A percentile compares a stretch with the other conserved stretches of the same genome.
Conservation (phyloP, 768 basidiomycete species). For the Auriscalpium vulgare region DNA sequence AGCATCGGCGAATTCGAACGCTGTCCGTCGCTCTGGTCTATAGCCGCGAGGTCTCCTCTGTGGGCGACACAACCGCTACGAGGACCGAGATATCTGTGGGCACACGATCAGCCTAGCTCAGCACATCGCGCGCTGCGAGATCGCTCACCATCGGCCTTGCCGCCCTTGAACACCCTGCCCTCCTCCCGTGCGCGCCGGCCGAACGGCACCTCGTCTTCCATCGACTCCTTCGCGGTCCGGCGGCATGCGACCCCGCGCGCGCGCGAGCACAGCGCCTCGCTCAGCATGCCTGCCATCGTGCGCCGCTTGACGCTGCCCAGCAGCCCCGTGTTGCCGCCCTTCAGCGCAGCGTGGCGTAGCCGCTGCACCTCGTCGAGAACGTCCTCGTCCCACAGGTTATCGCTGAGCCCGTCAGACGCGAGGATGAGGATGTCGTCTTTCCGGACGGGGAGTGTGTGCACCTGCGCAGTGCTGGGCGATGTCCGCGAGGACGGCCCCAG, state of each 20-base stretch:
- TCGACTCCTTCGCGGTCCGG: background rate
- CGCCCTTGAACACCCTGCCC: conserved; percentile 66
- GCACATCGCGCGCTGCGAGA: background rate
- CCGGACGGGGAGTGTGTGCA: conserved; percentile 60
- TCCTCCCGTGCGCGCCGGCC: conserved; percentile 69
- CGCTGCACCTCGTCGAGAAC: conserved; percentile 72
- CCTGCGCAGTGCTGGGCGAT: conserved; percentile 58
- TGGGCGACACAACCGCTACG: conserved; percentile 55
- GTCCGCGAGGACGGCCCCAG: conserved; percentile 57
- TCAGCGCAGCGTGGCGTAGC: conserved; percentile 32
- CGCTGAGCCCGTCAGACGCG: conserved; percentile 73
- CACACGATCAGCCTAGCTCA: background rate
- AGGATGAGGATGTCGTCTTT: conserved; percentile 74
- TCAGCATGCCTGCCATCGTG: conserved; percentile 61
- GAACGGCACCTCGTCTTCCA: conserved; percentile 65
- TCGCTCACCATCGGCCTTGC: conserved; percentile 74
- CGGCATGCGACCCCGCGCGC: conserved; percentile 46
- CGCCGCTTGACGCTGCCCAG: conserved; percentile 33
- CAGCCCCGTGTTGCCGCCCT: conserved; percentile 2
- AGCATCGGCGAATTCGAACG: too few species aligned
- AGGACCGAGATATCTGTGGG: conserved; percentile 57
- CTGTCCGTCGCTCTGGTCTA: background rate
- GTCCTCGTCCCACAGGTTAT: conserved; percentile 87
- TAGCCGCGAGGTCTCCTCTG: conserved; percentile 12
- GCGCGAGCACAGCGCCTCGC: conserved; percentile 74